Evolutionary conservation across 306 rosid genomes (phyloP), one percentile per base, ranked within the genome.

Genomic region (Cicer cuneatum): DNA sequence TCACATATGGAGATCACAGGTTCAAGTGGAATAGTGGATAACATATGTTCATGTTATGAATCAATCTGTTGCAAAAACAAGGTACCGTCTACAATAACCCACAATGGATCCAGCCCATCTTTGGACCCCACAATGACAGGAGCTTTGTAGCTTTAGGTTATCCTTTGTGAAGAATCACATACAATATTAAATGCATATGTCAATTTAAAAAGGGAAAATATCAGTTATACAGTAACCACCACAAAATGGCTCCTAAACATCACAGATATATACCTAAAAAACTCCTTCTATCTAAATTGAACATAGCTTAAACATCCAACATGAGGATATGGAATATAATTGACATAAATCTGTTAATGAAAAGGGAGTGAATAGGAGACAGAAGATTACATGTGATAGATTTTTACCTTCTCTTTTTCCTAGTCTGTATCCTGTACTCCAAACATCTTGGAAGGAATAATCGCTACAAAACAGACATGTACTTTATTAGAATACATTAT

Each of bases 361-460:
- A 74, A 62, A 61, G n/a, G 37, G 14, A 57, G 61, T 19, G 24
- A 63, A 14, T 8, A 67, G 41, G 42, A 72, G 70, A 70, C 66
- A n/a, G 60, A 66, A 60, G 54, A 14, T 40, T 15, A 47, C 72
- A 61, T 39, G 29, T 71, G 52, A 72, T 67, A 76, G 47, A 8
- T 11, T 73, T 76, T 73, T 84, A 89, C 99, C 99, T 92, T 85
- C 79, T 89, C 37, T 86, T 84, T 68, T 85, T 82, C 83, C 87
- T 90, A 10, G 87, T 86, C 83, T 87, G 76, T 76, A 82, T 86
- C 77, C 67, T 87, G 90, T 90, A 89, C 81, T 80, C 76, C 82
- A 95, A 84, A 83, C 98, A 86, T 78, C 93, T 95, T 60, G 82
- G 90, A 60, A 92, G 89, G 81, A 86, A 87, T 7, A 67, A 51